Base-by-base conservation (phyloP, 108 stramenopile genomes). In the Fragilariopsis cylindrus region DNA sequence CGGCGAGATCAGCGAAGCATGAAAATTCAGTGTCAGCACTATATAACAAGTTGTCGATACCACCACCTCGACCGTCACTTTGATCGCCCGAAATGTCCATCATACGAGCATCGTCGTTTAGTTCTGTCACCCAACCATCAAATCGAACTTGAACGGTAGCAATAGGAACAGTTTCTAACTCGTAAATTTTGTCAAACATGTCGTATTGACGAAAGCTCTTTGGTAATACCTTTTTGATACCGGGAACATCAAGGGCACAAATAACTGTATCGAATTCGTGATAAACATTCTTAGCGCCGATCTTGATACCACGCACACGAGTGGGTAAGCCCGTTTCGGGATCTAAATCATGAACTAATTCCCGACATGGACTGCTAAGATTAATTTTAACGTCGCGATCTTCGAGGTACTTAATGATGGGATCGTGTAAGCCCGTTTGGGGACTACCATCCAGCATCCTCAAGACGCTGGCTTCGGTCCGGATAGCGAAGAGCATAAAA, bases 131-230 rank as follows among this genome's bases (percentile, higher is more conserved):
- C 97, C 97, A 98, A 21, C 97, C 97, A 77, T 98, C 91, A 74
- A 97, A 98, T 52, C 97, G 87, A 5, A 97, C 91, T 81, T 98
- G 97, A 19, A 98, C 96, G n/a, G 97, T 98, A 1, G 96, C 96
- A 67, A 98, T 96, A 0, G 97, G 97, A 42, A 98, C 97, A 48
- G 93, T 92, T 42, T 97, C 96, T 43, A 98, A 83, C 63, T 96
- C 95, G 93, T 98, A 98, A 56, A 98, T 96, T 62, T 93, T 94
- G 77, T 98, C 97, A 81, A 98, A 98, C 83, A 87, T 76, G n/a
- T 84, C 82, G 71, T 82, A 90, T 80, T 96, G 87, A 18, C 97
- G 90, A 85, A 98, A 98, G 65, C 67, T 75, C 55, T 88, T 91
- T 21, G 96, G 95, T 39, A 98, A 80, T n/a, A 97, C 85, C 83